A percentile compares a stretch with the other conserved stretches of the same genome.
Evolutionary conservation across 768 basidiomycete genomes (phyloP).

Genomic region (Phlegmacium glaucopus): DNA sequence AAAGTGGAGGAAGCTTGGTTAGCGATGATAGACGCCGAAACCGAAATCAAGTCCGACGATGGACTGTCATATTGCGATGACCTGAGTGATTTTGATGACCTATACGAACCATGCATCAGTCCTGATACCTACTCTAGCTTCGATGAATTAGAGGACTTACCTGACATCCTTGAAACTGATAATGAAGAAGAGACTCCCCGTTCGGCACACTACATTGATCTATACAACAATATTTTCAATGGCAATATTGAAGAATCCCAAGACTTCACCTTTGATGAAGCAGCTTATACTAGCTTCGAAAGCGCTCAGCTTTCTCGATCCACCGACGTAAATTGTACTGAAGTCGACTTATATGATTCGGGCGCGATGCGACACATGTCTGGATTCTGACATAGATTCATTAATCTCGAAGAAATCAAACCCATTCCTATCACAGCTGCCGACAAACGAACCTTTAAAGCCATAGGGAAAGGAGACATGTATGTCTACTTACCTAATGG

Average conservation of each 20-base stretch:
- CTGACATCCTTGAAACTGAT: no score
- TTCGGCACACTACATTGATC: no score
- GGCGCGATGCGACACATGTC: conserved; percentile 1
- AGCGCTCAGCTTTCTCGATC: no score
- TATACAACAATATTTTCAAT: no score
- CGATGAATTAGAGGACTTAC: no score
- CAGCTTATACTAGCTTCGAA: no score
- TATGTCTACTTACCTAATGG: conserved; percentile 15
- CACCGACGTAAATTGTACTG: no score
- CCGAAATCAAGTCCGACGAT: background rate
- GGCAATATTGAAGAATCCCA: no score
- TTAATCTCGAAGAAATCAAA: conserved; percentile 12
- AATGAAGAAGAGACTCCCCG: no score
- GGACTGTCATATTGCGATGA: background rate
- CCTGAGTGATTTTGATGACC: no score
- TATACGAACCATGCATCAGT: background rate
- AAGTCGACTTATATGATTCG: conserved; percentile 13
- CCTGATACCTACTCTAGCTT: no score
- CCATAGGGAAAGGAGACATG: conserved; percentile 14
- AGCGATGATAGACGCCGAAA: background rate
- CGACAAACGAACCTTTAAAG: conserved; percentile 14
- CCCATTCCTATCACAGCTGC: conserved; percentile 16
- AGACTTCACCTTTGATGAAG: no score
- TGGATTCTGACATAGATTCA: conserved; percentile 8
- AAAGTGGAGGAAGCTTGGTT: background rate